phyloP scores from a whole-genome alignment of 179 eudicot genomes.

The Nepenthes alata region DNA sequence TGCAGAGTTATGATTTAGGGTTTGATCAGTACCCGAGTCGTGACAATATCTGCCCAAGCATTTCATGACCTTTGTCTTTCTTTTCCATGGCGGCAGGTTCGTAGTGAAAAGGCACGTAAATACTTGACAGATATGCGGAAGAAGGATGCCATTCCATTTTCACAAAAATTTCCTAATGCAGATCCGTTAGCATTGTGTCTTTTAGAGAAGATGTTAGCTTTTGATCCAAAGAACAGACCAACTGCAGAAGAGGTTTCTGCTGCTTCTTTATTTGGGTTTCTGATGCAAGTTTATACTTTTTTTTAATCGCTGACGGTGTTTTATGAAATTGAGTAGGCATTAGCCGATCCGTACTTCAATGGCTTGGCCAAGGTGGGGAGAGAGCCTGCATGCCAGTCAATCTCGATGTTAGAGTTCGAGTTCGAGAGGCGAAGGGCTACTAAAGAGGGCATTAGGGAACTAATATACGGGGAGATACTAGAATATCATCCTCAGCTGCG shows the following conservation, averaged over 20 bases:
- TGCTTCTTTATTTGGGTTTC: background rate
- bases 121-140: conserved; percentile 71
- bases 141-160: conserved; percentile 53
- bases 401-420: conserved; percentile 80
- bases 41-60: too few species aligned
- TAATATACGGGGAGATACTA: conserved; percentile 74
- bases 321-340: conserved; percentile 1
- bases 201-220: conserved; percentile 62
- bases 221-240: conserved; percentile 93
- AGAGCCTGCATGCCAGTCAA: conserved; percentile 75
- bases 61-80: background rate
- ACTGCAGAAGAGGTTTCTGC: conserved; percentile 77
- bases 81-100: conserved; percentile 38
- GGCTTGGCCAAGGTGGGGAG: conserved; percentile 81
- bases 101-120: conserved; percentile 84
- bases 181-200: conserved; percentile 65
- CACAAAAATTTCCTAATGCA: conserved; percentile 60
- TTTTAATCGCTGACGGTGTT: background rate
- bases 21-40: too few species aligned
- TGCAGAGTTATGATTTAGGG: too few species aligned
- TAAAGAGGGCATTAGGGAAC: conserved; percentile 66
- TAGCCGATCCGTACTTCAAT: conserved; percentile 25
- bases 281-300: background rate
- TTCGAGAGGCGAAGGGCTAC: conserved; percentile 72
- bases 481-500: conserved; percentile 84